Base-by-base conservation (phyloP, 139 green algal genomes). In the Limnomonas spitsbergensis region DNA sequence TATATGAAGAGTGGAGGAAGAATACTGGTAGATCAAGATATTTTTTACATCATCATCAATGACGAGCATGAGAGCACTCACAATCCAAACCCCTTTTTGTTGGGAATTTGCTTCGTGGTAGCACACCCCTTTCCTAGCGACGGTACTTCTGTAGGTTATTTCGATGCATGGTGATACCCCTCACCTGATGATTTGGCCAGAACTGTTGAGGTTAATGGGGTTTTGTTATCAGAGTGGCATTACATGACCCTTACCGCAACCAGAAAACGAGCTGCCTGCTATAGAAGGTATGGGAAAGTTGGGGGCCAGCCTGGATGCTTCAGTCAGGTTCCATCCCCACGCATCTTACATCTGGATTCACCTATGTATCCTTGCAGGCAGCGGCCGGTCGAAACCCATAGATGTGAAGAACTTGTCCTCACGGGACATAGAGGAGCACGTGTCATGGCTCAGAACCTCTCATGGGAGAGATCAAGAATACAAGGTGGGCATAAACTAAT, bases 401-500 rank as follows among this genome's bases (percentile, higher is more conserved):
- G 77, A 75, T 31, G 80, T 84, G 20, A 84, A 84, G 80, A 84
- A 84, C 67, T 37, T 76, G 53, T 36, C 47, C 24, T 40, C 75
- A 4, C 24, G 29, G 38, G 67, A 84, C 1, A 84, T 84, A 54
- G 52, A 69, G 75, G 67, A 81, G 69, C 80, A 84, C 69, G 34
- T 81, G 3, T 38, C 1, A 20, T 84, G 80, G 80, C 80, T 84
- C 20, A 66, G 75, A 24, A 84, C 66, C 69, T 79, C 68, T 0
- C 80, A 84, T 67, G 80, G 80, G 7, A 67, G 80, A 2, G 75
- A 75, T 14, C 70, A 78, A 67, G 80, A 84, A 9, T 84, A 84
- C 69, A 78, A 81, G 31, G 79, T 61, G 47, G 20, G 47, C 20
- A 20, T 78, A 61, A 20, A 61, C 14, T 61, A 29, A 20, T 61